Evolutionary conservation across 164 flowering plant genomes (phyloP), one percentile per base, ranked within the genome.

Genomic region (Magnolia sinica): DNA sequence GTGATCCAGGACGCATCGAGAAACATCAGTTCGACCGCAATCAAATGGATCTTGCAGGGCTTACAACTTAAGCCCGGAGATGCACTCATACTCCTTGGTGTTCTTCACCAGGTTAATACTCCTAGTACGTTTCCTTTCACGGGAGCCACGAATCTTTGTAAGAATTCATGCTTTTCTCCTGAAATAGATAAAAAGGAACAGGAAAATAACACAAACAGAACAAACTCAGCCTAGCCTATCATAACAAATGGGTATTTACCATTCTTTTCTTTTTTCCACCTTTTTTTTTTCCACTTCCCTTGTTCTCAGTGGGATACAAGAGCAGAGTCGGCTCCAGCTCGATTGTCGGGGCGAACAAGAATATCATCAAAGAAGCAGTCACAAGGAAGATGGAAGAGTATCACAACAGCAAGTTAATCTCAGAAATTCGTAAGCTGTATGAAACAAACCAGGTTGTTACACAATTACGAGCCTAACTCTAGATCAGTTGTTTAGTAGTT

Each of bases 71-170:
- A 82, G 79, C 81, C 88, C 49, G 90, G 91, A 76, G 95, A 91
- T 82, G 77, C 73, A 64, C 84, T 91, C 78, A 86, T 79, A 49
- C 82, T 91, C n/a, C 82, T 91, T 1, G 87, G 82, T 64, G 85
- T 89, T 85, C 86, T 89, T 81, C 92, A 87, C 81, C 89, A 89
- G 91, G 89, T 87, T 88, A 86, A 78, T 87, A 90, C 77, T 72
- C 91, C 91, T 85, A 87, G 91, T 88, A 89, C 83, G 91, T 88
- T 82, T 77, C 76, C 90, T 83, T 78, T 81, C 80, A 78, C 67
- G 79, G 74, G 79, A 82, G 81, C 79, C 74, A 76, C 76, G 71
- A 83, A 77, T 78, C 51, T 82, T 70, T 24, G 89, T 85, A 88
- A 87, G 87, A 67, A 65, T 76, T 76, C 64, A 70, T 73, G 77